A percentile compares a stretch with the other conserved stretches of the same genome.
Conservation (phyloP, 257 asterid species). For the Fraxinus anomala region DNA sequence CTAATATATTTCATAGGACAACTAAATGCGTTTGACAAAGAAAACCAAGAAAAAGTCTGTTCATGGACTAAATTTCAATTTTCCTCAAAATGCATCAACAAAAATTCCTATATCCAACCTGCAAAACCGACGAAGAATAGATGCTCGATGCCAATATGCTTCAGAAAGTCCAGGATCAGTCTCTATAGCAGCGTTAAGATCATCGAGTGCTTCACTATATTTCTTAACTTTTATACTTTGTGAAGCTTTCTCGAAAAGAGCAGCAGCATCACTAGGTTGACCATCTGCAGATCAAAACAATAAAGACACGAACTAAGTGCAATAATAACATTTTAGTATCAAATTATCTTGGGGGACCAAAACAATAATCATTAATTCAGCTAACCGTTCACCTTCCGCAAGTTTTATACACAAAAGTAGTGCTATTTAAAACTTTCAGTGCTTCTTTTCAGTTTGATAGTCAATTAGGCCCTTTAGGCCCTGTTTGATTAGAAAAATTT, state of each 20-base stretch:
- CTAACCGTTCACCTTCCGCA: not conserved
- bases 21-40: not conserved
- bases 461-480: not conserved
- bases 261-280: constrained; percentile 67
- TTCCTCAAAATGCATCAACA: not conserved
- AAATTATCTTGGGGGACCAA: not conserved
- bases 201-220: constrained; percentile 82
- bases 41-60: not conserved
- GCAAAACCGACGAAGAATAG: constrained; percentile 81
- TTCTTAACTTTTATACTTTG: constrained; percentile 75
- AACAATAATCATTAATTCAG: not conserved
- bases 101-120: constrained; percentile 44
- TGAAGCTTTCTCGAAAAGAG: constrained; percentile 72
- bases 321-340: not conserved
- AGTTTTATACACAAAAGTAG: not conserved
- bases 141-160: constrained; percentile 81
- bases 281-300: constrained; percentile 49
- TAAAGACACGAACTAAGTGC: constrained; percentile 17
- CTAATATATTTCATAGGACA: not conserved
- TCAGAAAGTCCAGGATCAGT: constrained; percentile 81
- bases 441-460: not conserved
- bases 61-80: not conserved
- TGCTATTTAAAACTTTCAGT: not conserved
- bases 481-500: no score
- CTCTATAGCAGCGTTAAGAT: constrained; percentile 83